A percentile compares a stretch with the other conserved stretches of the same genome.
phyloP scores from a whole-genome alignment of 2,329 filamentous ascomycete species.

The Penicillium crustosum region DNA sequence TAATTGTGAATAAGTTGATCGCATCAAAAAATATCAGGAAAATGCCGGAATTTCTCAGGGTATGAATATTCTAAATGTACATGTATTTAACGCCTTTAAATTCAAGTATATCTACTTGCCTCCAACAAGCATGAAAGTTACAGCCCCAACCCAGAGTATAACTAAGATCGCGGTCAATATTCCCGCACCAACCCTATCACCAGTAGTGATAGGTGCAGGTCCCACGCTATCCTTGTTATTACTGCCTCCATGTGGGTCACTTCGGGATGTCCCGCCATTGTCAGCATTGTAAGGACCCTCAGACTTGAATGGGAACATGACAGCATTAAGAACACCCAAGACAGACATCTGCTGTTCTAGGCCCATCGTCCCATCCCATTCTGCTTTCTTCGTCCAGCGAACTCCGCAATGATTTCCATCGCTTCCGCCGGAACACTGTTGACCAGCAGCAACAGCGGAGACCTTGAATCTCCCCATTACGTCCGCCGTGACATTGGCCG shows the following conservation, averaged over 20 bases:
- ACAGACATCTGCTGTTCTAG: conserved; percentile 68
- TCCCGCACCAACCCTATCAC: conserved; percentile 34
- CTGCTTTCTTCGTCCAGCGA: conserved; percentile 53
- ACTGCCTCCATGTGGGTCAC: conserved; percentile 29
- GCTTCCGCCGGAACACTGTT: conserved; percentile 59
- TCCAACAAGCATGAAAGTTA: background rate
- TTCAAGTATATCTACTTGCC: background rate
- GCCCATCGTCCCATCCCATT: conserved; percentile 56
- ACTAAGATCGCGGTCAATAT: conserved; percentile 32
- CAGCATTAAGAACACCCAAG: conserved; percentile 62
- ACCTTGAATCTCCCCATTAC: conserved; percentile 58
- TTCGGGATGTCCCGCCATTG: conserved; percentile 54
- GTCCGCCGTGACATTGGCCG: conserved; percentile 49
- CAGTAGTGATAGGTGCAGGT: conserved; percentile 16
- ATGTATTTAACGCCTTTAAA: background rate
- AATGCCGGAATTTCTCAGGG: background rate
- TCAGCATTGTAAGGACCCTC: conserved; percentile 43
- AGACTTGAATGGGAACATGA: conserved; percentile 50
- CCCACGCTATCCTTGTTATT: conserved; percentile 3
- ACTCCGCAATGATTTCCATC: conserved; percentile 56
- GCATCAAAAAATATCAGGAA: background rate
- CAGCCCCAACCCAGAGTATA: background rate
- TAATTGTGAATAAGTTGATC: background rate
- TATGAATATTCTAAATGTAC: background rate
- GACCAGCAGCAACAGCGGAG: conserved; percentile 59